These are phyloP conservation scores for Claviceps citrina DNA, from an alignment of 2,329 filamentous ascomycete species.

Conservation along the genomic window DNA sequence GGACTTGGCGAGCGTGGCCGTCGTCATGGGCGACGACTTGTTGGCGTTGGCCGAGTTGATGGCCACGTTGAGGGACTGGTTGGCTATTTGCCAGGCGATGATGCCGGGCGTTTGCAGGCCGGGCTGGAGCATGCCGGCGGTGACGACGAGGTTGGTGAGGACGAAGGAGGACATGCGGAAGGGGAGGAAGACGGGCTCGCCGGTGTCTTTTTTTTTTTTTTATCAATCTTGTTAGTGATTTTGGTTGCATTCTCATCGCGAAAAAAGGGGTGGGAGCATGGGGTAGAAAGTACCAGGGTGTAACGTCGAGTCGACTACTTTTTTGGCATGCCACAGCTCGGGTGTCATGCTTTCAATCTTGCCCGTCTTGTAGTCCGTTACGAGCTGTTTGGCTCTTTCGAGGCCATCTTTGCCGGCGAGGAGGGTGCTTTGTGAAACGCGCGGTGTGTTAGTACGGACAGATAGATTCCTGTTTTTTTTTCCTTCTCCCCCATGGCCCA, in stretches of 20 bases:
- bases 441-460: too few species aligned
- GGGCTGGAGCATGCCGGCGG: slow-evolving; percentile 91
- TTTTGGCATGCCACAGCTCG: slow-evolving; percentile 89
- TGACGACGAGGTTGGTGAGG: slow-evolving; percentile 84
- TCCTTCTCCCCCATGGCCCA: too few species aligned
- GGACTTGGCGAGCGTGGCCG: slow-evolving; percentile 67
- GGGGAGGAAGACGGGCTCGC: slow-evolving; percentile 77
- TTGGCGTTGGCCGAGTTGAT: slow-evolving; percentile 98
- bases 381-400: slow-evolving; percentile 68
- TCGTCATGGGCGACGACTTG: slow-evolving; percentile 82
- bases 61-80: slow-evolving; percentile 94
- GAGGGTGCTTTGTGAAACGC: slow-evolving; percentile 49
- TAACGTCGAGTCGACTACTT: slow-evolving; percentile 88
- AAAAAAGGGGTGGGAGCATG: not conserved
- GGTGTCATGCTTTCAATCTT: slow-evolving; percentile 67
- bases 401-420: slow-evolving; percentile 65
- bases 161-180: slow-evolving; percentile 98
- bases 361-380: slow-evolving; percentile 77
- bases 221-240: too few species aligned
- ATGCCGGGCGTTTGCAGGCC: slow-evolving; percentile 70
- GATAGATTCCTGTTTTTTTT: too few species aligned
- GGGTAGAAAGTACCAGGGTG: slow-evolving; percentile 56
- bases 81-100: slow-evolving; percentile 84
- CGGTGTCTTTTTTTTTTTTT: slow-evolving; percentile 54
- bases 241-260: too few species aligned